Conservation (phyloP, 148 eudicot species). For the Euryodendron excelsum region DNA sequence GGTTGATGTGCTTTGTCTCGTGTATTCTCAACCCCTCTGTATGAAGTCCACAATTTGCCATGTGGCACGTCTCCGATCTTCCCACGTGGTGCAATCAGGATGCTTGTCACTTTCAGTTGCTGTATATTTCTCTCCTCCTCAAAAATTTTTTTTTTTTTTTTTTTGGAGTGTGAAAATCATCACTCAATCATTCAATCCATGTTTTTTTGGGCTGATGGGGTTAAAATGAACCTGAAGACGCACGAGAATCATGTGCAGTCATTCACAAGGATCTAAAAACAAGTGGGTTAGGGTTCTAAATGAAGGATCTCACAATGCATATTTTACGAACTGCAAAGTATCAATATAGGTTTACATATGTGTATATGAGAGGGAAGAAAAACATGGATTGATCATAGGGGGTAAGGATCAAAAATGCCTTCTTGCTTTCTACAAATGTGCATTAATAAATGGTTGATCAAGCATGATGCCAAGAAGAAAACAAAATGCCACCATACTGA, state of each 20-base stretch:
- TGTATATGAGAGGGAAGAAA: too few species aligned
- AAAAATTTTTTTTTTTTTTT: too few species aligned
- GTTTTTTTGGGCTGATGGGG: background rate
- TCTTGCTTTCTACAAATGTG: too few species aligned
- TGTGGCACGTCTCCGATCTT: background rate
- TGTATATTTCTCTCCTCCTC: too few species aligned
- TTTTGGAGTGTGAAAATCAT: too few species aligned
- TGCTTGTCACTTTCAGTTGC: too few species aligned
- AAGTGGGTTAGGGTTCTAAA: background rate
- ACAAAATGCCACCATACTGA: background rate
- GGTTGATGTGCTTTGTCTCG: conserved; percentile 10
- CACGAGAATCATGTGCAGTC: background rate
- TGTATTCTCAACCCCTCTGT: conserved; percentile 11
- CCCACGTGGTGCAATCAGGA: background rate
- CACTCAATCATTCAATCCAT: too few species aligned
- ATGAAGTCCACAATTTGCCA: background rate
- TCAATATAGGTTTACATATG: too few species aligned
- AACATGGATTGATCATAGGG: too few species aligned
- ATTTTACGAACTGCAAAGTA: background rate
- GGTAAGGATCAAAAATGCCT: too few species aligned
- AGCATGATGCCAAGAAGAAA: too few species aligned
- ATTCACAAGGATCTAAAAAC: background rate
- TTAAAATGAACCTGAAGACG: background rate
- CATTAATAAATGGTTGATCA: too few species aligned
- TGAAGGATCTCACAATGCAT: background rate